phyloP scores from a whole-genome alignment of 2,329 filamentous ascomycete genomes.

The Botryosphaeria agaves region DNA sequence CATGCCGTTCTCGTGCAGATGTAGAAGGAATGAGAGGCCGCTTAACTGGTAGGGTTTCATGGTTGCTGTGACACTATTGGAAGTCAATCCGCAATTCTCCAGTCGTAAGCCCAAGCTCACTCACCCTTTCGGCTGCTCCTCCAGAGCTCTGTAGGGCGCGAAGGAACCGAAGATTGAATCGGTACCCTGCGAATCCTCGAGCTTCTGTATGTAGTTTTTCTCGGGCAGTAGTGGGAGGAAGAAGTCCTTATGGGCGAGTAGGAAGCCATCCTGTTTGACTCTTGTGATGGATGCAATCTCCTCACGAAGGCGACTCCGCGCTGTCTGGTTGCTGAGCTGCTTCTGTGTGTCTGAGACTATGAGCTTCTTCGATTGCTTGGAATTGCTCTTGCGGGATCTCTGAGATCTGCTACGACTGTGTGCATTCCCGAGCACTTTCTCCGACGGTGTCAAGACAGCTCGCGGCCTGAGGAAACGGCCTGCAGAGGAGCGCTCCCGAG shows the following conservation, averaged over 20 bases:
- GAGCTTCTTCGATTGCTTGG: slow-evolving; percentile 3
- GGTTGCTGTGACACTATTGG: slow-evolving; percentile 24
- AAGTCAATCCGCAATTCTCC: background rate
- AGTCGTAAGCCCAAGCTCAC: slow-evolving; percentile 3
- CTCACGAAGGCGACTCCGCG: slow-evolving; percentile 21
- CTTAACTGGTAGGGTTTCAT: slow-evolving; percentile 35
- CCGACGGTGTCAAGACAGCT: too few relatives aligned
- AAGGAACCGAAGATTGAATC: slow-evolving; percentile 6
- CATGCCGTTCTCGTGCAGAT: slow-evolving; percentile 27
- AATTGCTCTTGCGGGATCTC: background rate
- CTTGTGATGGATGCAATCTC: slow-evolving; percentile 24
- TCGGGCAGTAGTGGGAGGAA: slow-evolving; percentile 29
- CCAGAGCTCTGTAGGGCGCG: slow-evolving; percentile 22
- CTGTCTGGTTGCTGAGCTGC: slow-evolving; percentile 12
- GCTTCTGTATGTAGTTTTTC: slow-evolving; percentile 24
- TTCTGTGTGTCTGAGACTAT: slow-evolving; percentile 5
- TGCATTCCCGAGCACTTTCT: too few relatives aligned
- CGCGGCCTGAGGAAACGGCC: too few relatives aligned
- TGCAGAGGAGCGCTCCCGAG: too few relatives aligned
- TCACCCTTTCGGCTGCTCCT: slow-evolving; percentile 24
- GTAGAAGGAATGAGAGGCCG: slow-evolving; percentile 31
- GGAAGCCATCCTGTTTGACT: slow-evolving; percentile 26
- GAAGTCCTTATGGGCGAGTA: slow-evolving; percentile 24
- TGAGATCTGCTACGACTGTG: too few relatives aligned
- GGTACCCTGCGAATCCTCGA: slow-evolving; percentile 9